phyloP scores from a whole-genome alignment of 768 basidiomycete species.

The Clitopilus passeckerianus region DNA sequence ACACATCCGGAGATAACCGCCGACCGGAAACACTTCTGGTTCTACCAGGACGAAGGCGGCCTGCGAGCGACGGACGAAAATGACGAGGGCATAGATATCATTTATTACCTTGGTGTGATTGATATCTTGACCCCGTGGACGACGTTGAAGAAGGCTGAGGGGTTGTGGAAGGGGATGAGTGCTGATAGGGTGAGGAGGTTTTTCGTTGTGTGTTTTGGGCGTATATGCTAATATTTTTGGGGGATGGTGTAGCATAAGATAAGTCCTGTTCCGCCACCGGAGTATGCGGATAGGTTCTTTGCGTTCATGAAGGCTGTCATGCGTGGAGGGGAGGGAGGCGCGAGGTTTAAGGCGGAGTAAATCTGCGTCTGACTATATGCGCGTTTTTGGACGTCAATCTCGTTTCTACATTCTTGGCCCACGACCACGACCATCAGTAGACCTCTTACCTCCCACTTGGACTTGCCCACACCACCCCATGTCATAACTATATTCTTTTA shows the following conservation, averaged over 20 bases:
- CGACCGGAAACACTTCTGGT: conserved; percentile 74
- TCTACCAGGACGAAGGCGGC: conserved; percentile 97
- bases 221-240: conserved; percentile 3
- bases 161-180: conserved; percentile 86
- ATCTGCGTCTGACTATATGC: background rate
- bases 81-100: conserved; percentile 67
- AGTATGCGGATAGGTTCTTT: conserved; percentile 90
- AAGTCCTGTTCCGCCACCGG: conserved; percentile 82
- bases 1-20: conserved; percentile 44
- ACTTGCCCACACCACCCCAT: background rate
- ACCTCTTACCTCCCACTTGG: background rate
- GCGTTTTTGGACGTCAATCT: background rate
- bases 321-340: conserved; percentile 71
- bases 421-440: background rate
- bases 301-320: conserved; percentile 81
- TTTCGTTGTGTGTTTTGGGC: background rate
- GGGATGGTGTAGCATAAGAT: conserved; percentile 72
- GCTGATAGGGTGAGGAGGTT: conserved; percentile 81
- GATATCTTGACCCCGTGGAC: conserved; percentile 94
- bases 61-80: conserved; percentile 83
- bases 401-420: too few relatives aligned
- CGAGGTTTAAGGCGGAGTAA: conserved; percentile 33
- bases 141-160: conserved; percentile 72
- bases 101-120: conserved; percentile 95
- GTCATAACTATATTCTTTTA: background rate